Evolutionary conservation across 495 filamentous ascomycete genomes (phyloP).

Genomic region (Tuber melanosporum): DNA sequence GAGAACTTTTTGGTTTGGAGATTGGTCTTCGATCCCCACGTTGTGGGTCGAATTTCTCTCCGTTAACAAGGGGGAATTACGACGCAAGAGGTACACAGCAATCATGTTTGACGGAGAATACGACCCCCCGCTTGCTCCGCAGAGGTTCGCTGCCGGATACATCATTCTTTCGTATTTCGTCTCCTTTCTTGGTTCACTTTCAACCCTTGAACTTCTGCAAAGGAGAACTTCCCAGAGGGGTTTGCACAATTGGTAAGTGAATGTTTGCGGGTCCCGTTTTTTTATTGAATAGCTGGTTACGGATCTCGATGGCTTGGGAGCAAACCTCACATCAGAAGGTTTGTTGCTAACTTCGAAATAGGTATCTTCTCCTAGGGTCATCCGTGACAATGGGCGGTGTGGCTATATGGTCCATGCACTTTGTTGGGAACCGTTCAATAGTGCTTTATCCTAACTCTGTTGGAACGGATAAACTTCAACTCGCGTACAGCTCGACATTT

Average conservation of each 20-base stretch:
- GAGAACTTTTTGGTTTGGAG: background rate
- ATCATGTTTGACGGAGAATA: constrained; percentile 7
- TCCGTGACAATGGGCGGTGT: constrained; percentile 61
- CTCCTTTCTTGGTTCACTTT: constrained; percentile 67
- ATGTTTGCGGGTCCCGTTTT: constrained; percentile 27
- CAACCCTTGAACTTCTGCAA: constrained; percentile 76
- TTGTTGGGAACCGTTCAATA: constrained; percentile 75
- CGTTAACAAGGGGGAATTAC: background rate
- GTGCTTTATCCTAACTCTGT: constrained; percentile 50
- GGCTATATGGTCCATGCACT: constrained; percentile 69
- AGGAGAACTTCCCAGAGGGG: constrained; percentile 62
- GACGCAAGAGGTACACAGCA: background rate
- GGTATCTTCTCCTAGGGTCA: constrained; percentile 64
- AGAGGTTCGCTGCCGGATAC: constrained; percentile 56
- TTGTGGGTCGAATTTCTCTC: background rate
- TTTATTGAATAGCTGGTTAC: constrained; percentile 38
- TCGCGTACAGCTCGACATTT: constrained; percentile 64
- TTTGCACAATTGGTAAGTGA: constrained; percentile 60
- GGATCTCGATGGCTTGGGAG: background rate
- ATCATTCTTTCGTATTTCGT: constrained; percentile 71
- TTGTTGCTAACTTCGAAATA: constrained; percentile 38
- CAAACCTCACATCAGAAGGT: constrained; percentile 11
- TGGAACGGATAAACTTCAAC: constrained; percentile 57
- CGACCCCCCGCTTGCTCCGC: constrained; percentile 36
- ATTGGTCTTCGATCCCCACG: background rate